Evolutionary conservation across 495 filamentous ascomycete species (phyloP).

Genomic region (Halenospora varia): DNA sequence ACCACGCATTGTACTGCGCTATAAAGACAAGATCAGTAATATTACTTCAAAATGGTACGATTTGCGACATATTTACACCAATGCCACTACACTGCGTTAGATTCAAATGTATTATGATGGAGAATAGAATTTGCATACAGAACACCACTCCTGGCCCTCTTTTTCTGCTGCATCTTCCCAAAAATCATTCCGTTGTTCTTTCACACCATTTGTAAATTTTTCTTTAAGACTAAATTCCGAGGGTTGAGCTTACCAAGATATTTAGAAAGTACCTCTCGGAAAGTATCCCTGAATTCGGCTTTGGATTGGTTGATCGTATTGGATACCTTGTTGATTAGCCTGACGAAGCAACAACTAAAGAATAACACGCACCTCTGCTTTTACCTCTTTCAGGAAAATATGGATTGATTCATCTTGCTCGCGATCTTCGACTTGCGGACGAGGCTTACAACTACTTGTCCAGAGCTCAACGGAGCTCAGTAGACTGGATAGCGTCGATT

Average conservation of each 20-base stretch:
- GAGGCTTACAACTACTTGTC: neutral
- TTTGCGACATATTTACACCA: constrained; percentile 13
- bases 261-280: constrained; percentile 4
- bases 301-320: neutral
- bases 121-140: constrained; percentile 6
- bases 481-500: constrained; percentile 19
- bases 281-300: constrained; percentile 4
- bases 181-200: neutral
- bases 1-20: constrained; percentile 23
- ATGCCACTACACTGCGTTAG: constrained; percentile 17
- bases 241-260: constrained; percentile 11
- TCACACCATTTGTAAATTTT: neutral
- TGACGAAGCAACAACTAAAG: neutral
- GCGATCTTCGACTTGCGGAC: neutral
- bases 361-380: neutral
- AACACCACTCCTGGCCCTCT: constrained; percentile 8
- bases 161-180: constrained; percentile 11
- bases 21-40: neutral
- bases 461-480: constrained; percentile 20
- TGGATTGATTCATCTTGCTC: constrained; percentile 6
- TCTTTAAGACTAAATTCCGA: neutral
- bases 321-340: constrained; percentile 1
- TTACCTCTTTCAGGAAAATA: neutral
- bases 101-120: neutral
- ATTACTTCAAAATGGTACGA: constrained; percentile 1